Conservation (phyloP, 495 filamentous ascomycete genomes). For the Daldinia concentrica region DNA sequence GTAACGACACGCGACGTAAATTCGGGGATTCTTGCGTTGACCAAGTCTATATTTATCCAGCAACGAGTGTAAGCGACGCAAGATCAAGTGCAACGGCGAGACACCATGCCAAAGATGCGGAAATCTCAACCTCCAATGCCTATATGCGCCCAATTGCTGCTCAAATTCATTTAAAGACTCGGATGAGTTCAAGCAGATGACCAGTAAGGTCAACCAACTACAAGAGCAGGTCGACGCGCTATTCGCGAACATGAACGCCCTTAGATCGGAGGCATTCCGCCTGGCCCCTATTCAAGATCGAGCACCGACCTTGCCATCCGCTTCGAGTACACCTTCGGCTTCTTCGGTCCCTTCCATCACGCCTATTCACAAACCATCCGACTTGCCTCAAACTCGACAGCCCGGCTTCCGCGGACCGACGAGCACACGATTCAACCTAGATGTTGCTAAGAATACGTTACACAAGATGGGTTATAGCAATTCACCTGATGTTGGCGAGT, state of each 20-base stretch:
- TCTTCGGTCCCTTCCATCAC: slow-evolving; percentile 48
- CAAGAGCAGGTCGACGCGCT: slow-evolving; percentile 86
- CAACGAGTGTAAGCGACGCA: slow-evolving; percentile 88
- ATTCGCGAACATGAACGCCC: slow-evolving; percentile 71
- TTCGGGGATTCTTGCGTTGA: slow-evolving; percentile 1
- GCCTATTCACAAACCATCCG: slow-evolving; percentile 40
- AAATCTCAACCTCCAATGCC: slow-evolving; percentile 78
- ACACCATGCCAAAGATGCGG: slow-evolving; percentile 86
- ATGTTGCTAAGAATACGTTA: slow-evolving; percentile 85
- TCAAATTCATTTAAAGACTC: slow-evolving; percentile 82
- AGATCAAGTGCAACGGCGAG: slow-evolving; percentile 93
- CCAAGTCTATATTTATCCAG: slow-evolving; percentile 48
- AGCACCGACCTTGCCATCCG: slow-evolving; percentile 44
- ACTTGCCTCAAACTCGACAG: slow-evolving; percentile 53
- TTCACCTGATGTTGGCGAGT: slow-evolving; percentile 62
- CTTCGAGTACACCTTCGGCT: slow-evolving; percentile 50
- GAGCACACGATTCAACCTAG: slow-evolving; percentile 84
- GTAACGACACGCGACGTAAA: slow-evolving; percentile 4
- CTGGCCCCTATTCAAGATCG: slow-evolving; percentile 55
- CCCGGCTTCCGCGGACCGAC: slow-evolving; percentile 85
- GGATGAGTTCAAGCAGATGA: slow-evolving; percentile 85
- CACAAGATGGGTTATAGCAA: slow-evolving; percentile 87
- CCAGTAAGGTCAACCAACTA: slow-evolving; percentile 73
- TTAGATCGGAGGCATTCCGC: slow-evolving; percentile 61
- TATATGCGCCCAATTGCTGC: slow-evolving; percentile 94